Base-by-base conservation (phyloP, 2,329 filamentous ascomycete species). In the Amylocarpus encephaloides region DNA sequence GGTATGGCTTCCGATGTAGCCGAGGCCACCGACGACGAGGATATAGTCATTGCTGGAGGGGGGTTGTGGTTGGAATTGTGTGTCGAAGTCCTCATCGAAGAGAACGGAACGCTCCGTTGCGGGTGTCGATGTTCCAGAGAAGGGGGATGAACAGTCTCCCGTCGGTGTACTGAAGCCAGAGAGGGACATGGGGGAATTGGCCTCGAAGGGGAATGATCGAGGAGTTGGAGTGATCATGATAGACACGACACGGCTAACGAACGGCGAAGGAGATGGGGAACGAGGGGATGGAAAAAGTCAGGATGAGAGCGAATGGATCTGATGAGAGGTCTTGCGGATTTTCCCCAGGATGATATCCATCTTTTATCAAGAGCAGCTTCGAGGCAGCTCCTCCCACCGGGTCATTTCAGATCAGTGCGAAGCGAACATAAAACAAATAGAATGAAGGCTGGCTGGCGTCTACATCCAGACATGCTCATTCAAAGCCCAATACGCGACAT, bases 1-100 rank as follows among this genome's bases (percentile, higher is more conserved):
- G 1, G 73, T 75, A 59, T 76, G 73, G 18, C 70, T 73, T 38
- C 73, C 73, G 40, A 76, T 75, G 56, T 72, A 75, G 4, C 72
- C 72, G 13, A 73, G 64, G 6, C 72, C 72, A 34, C 72, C 72
- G 38, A 73, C 66, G 13, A 76, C 72, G 60, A 73, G 49, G 46
- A 64, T 63, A 19, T 54, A 59, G 9, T 56, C 49, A 30, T 46
- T 29, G 5, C 13, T 18, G 11, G 34, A 16, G 16, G 33, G 19
- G n/a, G 19, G 7, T 13, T 10, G 38, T 16, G 39, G 12, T 19
- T 30, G 40, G 29, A 22, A 13, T 9, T 16, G 19, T 18, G 36
- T 32, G 13, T 29, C n/a, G 19, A 34, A 41, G 19, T 47, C 11
- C 12, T 6, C 19, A 3, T 47, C 45, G 29, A 39, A 47, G 10